Evolutionary conservation across 768 basidiomycete genomes (phyloP).

Genomic region (Steccherinum ochraceum): DNA sequence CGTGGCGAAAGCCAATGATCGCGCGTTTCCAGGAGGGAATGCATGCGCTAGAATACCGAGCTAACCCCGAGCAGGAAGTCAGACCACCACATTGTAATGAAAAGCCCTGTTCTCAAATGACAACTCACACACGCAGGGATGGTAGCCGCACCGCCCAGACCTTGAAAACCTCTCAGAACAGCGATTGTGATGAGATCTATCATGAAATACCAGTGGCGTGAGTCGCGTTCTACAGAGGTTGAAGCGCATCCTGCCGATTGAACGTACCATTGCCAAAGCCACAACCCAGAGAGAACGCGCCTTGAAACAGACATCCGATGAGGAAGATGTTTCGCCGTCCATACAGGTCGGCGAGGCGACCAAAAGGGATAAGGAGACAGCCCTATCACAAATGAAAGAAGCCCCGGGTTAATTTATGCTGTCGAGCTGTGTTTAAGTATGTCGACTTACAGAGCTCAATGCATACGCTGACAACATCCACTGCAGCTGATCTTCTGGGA

Average conservation of each 20-base stretch:
- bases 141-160: slow-evolving; percentile 67
- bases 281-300: slow-evolving; percentile 54
- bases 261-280: slow-evolving; percentile 49
- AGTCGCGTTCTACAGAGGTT: background rate
- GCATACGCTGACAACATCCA: slow-evolving; percentile 66
- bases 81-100: background rate
- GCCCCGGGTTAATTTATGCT: background rate
- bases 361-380: slow-evolving; percentile 69
- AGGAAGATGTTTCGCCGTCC: slow-evolving; percentile 67
- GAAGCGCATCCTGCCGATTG: background rate
- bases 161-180: slow-evolving; percentile 70
- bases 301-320: slow-evolving; percentile 46
- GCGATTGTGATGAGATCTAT: slow-evolving; percentile 54
- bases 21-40: slow-evolving; percentile 60
- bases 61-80: slow-evolving; percentile 26
- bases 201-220: background rate
- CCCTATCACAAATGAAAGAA: slow-evolving; percentile 36
- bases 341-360: slow-evolving; percentile 70
- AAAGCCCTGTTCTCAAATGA: background rate
- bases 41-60: slow-evolving; percentile 76
- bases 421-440: background rate
- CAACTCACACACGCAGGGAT: slow-evolving; percentile 51
- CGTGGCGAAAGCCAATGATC: slow-evolving; percentile 74
- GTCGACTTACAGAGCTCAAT: slow-evolving; percentile 47
- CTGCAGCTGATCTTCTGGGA: slow-evolving; percentile 46